Percentiles rank a stretch among this genome's conserved stretches.
Evolutionary conservation across 2,329 filamentous ascomycete genomes (phyloP).

Genomic region (Macrophomina pseudophaseolina): DNA sequence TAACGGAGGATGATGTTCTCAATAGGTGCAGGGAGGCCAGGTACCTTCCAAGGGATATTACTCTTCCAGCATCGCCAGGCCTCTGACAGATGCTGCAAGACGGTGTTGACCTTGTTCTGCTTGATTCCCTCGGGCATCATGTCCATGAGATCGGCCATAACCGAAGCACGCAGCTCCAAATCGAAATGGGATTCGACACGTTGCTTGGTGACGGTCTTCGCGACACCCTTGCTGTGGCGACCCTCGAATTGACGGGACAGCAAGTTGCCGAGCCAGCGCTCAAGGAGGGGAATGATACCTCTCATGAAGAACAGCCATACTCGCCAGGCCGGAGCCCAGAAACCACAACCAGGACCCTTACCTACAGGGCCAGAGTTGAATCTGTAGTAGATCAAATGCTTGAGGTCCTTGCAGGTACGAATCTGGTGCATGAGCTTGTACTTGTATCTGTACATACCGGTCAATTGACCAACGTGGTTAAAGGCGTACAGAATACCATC

Average conservation of each 20-base stretch:
- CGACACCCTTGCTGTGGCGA: conserved; percentile 97
- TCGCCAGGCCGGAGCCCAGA: conserved; percentile 98
- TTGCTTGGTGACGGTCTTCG: conserved; percentile 98
- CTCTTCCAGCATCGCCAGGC: conserved; percentile 99
- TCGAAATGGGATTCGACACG: conserved; percentile 99
- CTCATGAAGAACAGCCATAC: conserved; percentile 99
- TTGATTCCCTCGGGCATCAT: conserved; percentile 99
- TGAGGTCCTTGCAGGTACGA: conserved; percentile 96
- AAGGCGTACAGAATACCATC: conserved; percentile 99
- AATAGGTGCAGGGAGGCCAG: conserved; percentile 92
- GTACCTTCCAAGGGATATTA: conserved; percentile 99
- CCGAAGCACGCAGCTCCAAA: conserved; percentile 92
- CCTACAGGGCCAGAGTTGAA: conserved; percentile 97
- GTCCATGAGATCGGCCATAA: conserved; percentile 99
- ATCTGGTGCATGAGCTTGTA: conserved; percentile 99
- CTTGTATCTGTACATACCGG: conserved; percentile 99
- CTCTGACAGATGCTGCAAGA: conserved; percentile 95
- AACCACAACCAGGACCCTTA: conserved; percentile 96
- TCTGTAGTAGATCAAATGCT: conserved; percentile 98
- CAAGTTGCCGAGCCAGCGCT: conserved; percentile 96
- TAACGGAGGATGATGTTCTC: conserved; percentile 99
- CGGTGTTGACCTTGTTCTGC: conserved; percentile 98
- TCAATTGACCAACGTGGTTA: conserved; percentile 97
- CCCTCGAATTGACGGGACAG: conserved; percentile 97
- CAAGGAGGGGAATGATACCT: conserved; percentile 93